Conservation (phyloP, 108 stramenopile genomes). For the Bacterosira constricta region DNA sequence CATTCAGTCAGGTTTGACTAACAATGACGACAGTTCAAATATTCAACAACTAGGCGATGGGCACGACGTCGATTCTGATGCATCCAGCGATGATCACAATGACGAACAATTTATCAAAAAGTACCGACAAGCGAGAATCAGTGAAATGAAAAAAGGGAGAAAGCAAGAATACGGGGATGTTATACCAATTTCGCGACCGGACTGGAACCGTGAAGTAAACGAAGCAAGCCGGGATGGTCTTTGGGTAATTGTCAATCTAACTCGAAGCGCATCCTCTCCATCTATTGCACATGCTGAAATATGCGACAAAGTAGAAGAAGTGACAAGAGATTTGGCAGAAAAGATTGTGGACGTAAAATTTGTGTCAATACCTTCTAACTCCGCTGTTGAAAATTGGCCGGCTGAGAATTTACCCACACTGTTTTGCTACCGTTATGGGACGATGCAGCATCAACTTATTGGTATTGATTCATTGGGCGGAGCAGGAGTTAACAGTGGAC, state of each 20-base stretch:
- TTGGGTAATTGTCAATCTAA: slow-evolving; percentile 76
- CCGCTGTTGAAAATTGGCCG: slow-evolving; percentile 94
- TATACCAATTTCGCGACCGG: slow-evolving; percentile 57
- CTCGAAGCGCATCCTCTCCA: slow-evolving; percentile 30
- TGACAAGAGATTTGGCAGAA: slow-evolving; percentile 33
- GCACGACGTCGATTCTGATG: slow-evolving; percentile 1
- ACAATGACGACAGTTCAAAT: neutral
- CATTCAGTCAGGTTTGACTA: neutral
- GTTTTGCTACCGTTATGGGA: slow-evolving; percentile 90
- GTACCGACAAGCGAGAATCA: slow-evolving; percentile 61
- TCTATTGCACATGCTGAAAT: slow-evolving; percentile 43
- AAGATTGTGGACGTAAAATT: slow-evolving; percentile 70
- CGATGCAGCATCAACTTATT: slow-evolving; percentile 80
- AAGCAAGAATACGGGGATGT: slow-evolving; percentile 46
- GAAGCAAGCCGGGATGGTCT: slow-evolving; percentile 55
- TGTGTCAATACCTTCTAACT: slow-evolving; percentile 72
- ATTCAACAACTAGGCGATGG: slow-evolving; percentile 5
- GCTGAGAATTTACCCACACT: slow-evolving; percentile 85
- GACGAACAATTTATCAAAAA: slow-evolving; percentile 62
- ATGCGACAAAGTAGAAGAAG: slow-evolving; percentile 51
- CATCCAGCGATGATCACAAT: slow-evolving; percentile 42
- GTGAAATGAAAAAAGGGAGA: slow-evolving; percentile 49
- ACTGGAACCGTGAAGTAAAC: slow-evolving; percentile 80
- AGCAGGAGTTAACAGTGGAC: slow-evolving; percentile 24
- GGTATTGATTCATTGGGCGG: slow-evolving; percentile 45